Evolutionary conservation across 495 filamentous ascomycete species (phyloP), one percentile per base, ranked within the genome.

Genomic region (Cudoniella acicularis): DNA sequence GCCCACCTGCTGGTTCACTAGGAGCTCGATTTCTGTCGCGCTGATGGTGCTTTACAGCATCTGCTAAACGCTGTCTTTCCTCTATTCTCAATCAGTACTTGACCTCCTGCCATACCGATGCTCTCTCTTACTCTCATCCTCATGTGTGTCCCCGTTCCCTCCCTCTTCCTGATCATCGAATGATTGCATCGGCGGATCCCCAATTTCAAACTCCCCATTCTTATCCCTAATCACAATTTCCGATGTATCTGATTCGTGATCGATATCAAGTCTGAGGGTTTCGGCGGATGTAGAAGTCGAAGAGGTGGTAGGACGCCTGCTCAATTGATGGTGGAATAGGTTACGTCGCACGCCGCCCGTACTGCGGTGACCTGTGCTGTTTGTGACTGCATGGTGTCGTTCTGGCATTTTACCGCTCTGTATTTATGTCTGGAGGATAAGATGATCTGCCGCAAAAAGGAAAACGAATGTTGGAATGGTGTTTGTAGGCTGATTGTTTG

Each of bases 181-280:
- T 16, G 67, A 67, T n/a, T 56, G 59, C 57, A 64, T 50, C 61
- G 64, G 53, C 83, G 87, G 88, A 54, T 89, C 82, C 52, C 83
- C 84, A n/a, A 92, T 67, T 63, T 87, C 83, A 60, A 88, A 87
- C 52, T 83, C 81, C 43, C 91, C 91, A 68, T 88, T 85, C 68
- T 85, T 77, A 69, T 94, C 85, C 61, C 86, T 79, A 13, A 89
- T 83, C 9, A 93, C 84, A 30, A 95, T 92, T 36, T 92, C 90
- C 40, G 77, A 77, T 2, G 79, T 77, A 26, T 83, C 79, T 17
- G 73, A 73, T 9, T 73, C 65, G 6, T 62, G 75, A 51, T 65
- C 76, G 40, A 49, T 55, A 43, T 67, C 64, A 26, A 67, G 36
- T 11, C 62, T 52, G 17, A 67, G 56, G 2, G 64, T 67, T 36